Base-by-base conservation (phyloP, 106 monocot genomes). In the Dendrobium catenatum region DNA sequence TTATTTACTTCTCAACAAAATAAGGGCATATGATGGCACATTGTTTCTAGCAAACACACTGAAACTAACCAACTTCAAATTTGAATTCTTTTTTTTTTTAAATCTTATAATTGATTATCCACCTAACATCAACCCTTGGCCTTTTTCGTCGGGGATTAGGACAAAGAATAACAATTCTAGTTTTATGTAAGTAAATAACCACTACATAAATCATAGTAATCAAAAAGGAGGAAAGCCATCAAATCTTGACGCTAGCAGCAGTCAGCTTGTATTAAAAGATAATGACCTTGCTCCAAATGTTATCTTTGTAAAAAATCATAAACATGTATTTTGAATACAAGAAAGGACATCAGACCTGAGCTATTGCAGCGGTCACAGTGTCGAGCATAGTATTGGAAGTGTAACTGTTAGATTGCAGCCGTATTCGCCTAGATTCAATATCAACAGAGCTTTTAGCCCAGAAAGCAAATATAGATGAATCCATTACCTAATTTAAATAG, bases 401-500 rank as follows among this genome's bases (percentile, higher is more conserved):
- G 80, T 95, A 95, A 75, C 90, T 92, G 80, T 86, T 95, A 81
- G 95, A 95, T 73, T 95, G 81, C 82, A 95, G 86, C 75, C 95
- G 89, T 82, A 95, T 15, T 51, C 51, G 51, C 51, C 51, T 51
- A 15, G 51, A 13, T 51, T 51, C 51, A 51, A 15, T 93, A 74
- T 95, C 95, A 75, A 95, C 95, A 70, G 89, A 76, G 24, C 86
- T 95, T 82, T 95, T 95, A 42, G 95, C 86, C 95, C 95, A 95
- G 51, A 82, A 95, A 89, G 47, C 89, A 73, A 86, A 95, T 24
- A 85, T 88, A 70, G 89, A 85, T 9, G 89, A 86, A 85, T 90
- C 92, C 31, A 82, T 37, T n/a, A 87, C 90, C 91, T 95, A 68
- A 55, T 44, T 24, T 24, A 79, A 82, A 77, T 26, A 49, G 41